These are phyloP conservation scores for Trichosporon sp. DNA, from an alignment of 1,284 basidiomycete species.

Conservation along the genomic window DNA sequence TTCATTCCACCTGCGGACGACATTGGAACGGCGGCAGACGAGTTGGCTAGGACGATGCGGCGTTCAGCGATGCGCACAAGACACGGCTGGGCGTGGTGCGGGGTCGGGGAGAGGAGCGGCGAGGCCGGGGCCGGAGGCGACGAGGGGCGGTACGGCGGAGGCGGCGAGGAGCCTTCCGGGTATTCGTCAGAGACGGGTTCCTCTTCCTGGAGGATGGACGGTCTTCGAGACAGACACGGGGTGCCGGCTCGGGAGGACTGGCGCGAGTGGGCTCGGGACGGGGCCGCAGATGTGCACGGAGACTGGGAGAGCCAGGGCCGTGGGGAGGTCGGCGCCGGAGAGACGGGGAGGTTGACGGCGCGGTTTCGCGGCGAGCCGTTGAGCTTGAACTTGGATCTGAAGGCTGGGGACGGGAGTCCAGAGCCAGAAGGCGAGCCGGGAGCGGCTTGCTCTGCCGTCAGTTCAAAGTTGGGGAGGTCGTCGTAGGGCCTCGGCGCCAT, in stretches of 20 bases:
- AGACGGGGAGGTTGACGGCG: constrained; percentile 5
- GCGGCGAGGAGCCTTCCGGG: background rate
- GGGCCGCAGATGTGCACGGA: background rate
- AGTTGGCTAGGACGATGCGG: background rate
- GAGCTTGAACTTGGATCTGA: background rate
- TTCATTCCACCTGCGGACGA: constrained; percentile 51
- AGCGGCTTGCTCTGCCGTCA: background rate
- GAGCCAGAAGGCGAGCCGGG: background rate
- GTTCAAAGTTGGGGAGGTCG: background rate
- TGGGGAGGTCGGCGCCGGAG: background rate
- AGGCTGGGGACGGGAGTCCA: background rate
- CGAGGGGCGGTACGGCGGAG: background rate
- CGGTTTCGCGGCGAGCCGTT: background rate
- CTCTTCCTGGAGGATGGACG: background rate
- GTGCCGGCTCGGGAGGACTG: background rate
- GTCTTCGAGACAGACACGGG: background rate
- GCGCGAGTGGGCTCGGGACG: background rate
- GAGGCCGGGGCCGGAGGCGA: background rate
- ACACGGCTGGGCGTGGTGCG: constrained; percentile 6
- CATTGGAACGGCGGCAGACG: constrained; percentile 1
- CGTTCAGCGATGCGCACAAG: constrained; percentile 6
- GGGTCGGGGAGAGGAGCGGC: background rate
- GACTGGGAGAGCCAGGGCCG: background rate
- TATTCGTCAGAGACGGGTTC: background rate
- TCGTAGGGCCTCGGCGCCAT: background rate